Percentiles rank a stretch among this genome's conserved stretches.
These are phyloP conservation scores for Allantophomopsis cytisporea DNA, from an alignment of 2,329 filamentous ascomycete species.

Conservation along the genomic window DNA sequence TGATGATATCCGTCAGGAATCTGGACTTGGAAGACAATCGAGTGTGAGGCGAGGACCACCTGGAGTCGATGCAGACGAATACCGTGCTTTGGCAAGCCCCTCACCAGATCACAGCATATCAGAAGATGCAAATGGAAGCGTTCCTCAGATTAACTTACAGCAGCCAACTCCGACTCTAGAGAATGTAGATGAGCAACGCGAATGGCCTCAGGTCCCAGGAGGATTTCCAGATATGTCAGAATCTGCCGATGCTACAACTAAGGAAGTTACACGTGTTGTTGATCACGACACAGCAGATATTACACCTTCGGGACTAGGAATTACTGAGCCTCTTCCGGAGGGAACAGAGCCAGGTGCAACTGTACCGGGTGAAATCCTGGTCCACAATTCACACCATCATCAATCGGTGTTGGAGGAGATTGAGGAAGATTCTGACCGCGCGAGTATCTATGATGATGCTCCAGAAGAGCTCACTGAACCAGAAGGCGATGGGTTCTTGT, in stretches of 20 bases:
- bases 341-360: conserved; percentile 2
- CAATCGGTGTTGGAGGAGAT: conserved; percentile 13
- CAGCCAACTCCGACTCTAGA: conserved; percentile 30
- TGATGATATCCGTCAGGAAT: conserved; percentile 6
- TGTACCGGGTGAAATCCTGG: conserved; percentile 6
- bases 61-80: background rate
- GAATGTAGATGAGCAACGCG: conserved; percentile 16
- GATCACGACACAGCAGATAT: conserved; percentile 6
- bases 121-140: conserved; percentile 5
- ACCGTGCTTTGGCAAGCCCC: background rate
- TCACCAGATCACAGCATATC: background rate
- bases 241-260: background rate
- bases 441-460: conserved; percentile 62
- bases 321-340: conserved; percentile 8
- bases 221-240: conserved; percentile 31
- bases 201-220: conserved; percentile 31
- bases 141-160: conserved; percentile 30
- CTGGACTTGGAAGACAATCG: conserved; percentile 7
- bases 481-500: conserved; percentile 55
- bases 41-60: conserved; percentile 6
- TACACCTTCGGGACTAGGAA: conserved; percentile 9
- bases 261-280: background rate
- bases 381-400: conserved; percentile 24
- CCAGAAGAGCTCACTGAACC: conserved; percentile 57
- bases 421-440: conserved; percentile 31